Conservation (phyloP, 1,284 basidiomycete species). For the Ceratobasidium papillatum region DNA sequence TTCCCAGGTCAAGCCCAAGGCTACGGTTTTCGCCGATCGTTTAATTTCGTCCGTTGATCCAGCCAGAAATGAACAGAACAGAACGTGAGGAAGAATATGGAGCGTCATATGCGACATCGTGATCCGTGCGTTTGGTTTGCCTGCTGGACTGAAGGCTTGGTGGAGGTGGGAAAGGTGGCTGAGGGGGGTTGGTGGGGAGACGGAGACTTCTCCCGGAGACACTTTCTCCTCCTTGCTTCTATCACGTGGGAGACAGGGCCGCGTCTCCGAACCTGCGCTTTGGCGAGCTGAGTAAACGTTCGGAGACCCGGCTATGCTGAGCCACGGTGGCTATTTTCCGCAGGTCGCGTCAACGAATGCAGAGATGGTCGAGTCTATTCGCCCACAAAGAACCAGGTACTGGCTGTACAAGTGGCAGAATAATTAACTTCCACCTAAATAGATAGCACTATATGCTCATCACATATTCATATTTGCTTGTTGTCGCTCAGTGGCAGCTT, state of each 20-base stretch:
- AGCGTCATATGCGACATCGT: too few species aligned
- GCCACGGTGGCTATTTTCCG: background rate
- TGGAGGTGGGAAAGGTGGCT: too few species aligned
- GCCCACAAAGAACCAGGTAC: too few species aligned
- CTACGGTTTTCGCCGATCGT: too few species aligned
- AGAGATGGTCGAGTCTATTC: background rate
- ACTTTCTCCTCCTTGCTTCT: background rate
- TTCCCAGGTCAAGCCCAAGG: too few species aligned
- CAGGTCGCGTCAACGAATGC: background rate
- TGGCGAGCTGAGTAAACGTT: background rate
- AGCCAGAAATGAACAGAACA: too few species aligned
- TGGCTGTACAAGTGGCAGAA: too few species aligned
- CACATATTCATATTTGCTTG: background rate
- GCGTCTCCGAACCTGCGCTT: background rate
- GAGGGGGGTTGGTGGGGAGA: slow-evolving; percentile 10
- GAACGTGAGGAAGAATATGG: too few species aligned
- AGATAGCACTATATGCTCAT: background rate
- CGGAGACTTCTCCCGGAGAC: background rate
- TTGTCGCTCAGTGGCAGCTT: background rate
- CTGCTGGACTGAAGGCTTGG: too few species aligned
- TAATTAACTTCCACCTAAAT: background rate
- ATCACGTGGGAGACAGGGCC: slow-evolving; percentile 1
- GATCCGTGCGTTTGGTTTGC: too few species aligned
- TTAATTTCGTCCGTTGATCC: too few species aligned
- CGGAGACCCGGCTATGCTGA: background rate